Evolutionary conservation across 2,329 filamentous ascomycete genomes (phyloP).

Genomic region (Aschersonia sp.): DNA sequence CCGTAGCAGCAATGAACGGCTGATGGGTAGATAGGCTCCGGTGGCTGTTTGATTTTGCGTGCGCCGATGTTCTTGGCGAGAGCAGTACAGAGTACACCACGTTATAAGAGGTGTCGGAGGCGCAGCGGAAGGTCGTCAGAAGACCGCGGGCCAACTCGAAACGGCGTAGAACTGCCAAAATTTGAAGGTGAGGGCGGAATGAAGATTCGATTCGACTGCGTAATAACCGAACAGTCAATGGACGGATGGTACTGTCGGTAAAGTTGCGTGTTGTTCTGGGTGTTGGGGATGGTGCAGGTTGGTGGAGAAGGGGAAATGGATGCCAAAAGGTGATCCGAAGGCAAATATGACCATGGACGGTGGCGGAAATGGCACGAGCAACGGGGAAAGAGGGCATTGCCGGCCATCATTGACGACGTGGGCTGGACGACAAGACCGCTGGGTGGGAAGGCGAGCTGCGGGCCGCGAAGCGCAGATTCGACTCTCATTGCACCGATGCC

Average conservation of each 20-base stretch:
- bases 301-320: not conserved
- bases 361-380: conserved; percentile 1
- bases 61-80: no score
- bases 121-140: no score
- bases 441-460: conserved; percentile 1
- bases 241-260: not conserved
- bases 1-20: no score
- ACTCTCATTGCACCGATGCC: conserved; percentile 20
- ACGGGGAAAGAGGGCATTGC: conserved; percentile 3
- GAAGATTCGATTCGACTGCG: no score
- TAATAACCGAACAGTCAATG: not conserved
- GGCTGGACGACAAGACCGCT: not conserved
- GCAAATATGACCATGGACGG: not conserved
- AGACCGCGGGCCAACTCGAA: no score
- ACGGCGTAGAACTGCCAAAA: no score
- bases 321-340: not conserved
- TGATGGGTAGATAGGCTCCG: no score
- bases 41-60: no score
- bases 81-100: no score
- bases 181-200: no score
- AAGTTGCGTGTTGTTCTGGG: not conserved
- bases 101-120: no score
- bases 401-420: not conserved
- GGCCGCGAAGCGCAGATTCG: conserved; percentile 11
- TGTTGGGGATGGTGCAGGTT: not conserved